Base-by-base conservation (phyloP, 441 rosid species). In the Adansonia grandidieri region DNA sequence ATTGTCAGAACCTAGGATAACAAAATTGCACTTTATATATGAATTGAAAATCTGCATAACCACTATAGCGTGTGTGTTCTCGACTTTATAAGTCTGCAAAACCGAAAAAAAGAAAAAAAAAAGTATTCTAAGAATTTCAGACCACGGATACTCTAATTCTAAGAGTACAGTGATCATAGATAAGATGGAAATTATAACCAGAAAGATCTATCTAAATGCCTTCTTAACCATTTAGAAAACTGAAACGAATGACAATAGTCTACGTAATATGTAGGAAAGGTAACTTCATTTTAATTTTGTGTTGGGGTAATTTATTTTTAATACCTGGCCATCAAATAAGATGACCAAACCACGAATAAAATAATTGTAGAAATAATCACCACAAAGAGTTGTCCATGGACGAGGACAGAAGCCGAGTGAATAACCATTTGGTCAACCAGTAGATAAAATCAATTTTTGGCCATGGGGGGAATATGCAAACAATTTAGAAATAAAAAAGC, bases 401-500 rank as follows among this genome's bases (percentile, higher is more conserved):
- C 88, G 93, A 63, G 90, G 95, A 76, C 97, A 19, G 93, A 91
- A 6, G 97, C 93, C 45, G 98, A 94, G 82, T 94, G 99, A 81
- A 96, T 93, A 60, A 94, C 96, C 99, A 96, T 96, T 85, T 96
- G 97, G 85, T 96, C 98, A 15, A 96, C 98, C 99, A 93, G 88
- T 69, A 10, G 40, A 67, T 40, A 77, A 77, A 74, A 77, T 80
- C 47, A 77, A 79, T 17, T 50, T 56, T 40, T 2, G 13, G 62
- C 42, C 9, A 13, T 2, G 10, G 7, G 47, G 40, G 20, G 15
- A 63, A 63, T 62, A 62, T 28, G 44, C 67, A 62, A 24, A 62
- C 44, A 62, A 28, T 28, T 28, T 42, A 62, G n/a, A 8, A 42
- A 24, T 28, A 28, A 62, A 62, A 40, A 13, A 5, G 67, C 17